Conservation (phyloP, 2,329 filamentous ascomycete genomes). For the Escovopsis sp. region DNA sequence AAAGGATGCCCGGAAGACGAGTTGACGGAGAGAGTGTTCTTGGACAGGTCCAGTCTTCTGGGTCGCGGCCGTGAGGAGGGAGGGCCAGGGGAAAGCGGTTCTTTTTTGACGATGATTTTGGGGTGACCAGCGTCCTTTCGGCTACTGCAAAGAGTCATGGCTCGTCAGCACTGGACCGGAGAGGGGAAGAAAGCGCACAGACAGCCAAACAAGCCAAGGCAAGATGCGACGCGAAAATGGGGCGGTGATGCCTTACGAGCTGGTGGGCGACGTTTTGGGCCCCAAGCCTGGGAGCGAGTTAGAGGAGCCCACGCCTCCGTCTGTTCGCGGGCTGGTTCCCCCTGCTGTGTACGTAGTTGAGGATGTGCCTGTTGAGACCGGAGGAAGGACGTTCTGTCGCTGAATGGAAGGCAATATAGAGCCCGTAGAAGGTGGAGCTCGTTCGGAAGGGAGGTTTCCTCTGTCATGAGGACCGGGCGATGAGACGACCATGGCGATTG, state of each 20-base stretch:
- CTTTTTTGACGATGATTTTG: constrained; percentile 92
- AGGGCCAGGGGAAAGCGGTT: constrained; percentile 76
- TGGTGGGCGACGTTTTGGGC: constrained; percentile 42
- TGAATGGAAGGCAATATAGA: constrained; percentile 30
- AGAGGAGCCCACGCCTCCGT: constrained; percentile 27
- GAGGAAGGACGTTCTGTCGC: constrained; percentile 20
- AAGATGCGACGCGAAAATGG: not conserved
- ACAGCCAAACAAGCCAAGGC: not conserved
- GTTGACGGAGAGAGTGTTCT: constrained; percentile 38
- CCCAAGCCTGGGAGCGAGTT: constrained; percentile 40
- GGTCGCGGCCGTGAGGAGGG: constrained; percentile 47
- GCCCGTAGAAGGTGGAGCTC: constrained; percentile 23
- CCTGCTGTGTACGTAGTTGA: constrained; percentile 32
- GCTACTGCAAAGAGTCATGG: constrained; percentile 16
- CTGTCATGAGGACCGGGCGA: constrained; percentile 54
- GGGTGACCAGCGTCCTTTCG: constrained; percentile 43
- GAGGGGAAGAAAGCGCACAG: not conserved
- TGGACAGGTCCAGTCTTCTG: constrained; percentile 63
- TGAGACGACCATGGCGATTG: constrained; percentile 55
- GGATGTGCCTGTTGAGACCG: constrained; percentile 19
- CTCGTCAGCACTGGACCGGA: constrained; percentile 1
- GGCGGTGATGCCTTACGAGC: constrained; percentile 35
- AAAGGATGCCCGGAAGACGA: constrained; percentile 55
- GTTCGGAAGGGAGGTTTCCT: constrained; percentile 39
- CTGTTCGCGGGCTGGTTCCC: constrained; percentile 39